A percentile compares a stretch with the other conserved stretches of the same genome.
Conservation (phyloP, 164 flowering plant species). For the Tinospora cordifolia region DNA sequence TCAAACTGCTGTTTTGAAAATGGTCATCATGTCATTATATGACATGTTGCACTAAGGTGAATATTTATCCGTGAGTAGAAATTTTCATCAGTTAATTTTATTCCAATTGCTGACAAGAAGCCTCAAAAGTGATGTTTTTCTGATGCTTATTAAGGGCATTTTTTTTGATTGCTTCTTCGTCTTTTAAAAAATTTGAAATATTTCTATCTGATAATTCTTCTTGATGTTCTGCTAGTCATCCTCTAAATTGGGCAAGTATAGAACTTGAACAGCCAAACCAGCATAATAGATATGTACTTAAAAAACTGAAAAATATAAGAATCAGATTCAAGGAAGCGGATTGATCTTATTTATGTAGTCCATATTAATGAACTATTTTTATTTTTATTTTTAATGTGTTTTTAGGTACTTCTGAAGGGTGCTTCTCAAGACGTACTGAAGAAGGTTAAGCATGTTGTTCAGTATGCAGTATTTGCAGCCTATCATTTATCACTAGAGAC, state of each 20-base stretch:
- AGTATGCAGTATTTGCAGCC: constrained; percentile 90
- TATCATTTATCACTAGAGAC: constrained; percentile 90
- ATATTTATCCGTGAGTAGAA: not conserved
- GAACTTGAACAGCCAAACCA: no score
- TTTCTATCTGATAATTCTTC: not conserved
- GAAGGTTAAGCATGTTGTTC: constrained; percentile 82
- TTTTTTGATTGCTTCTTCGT: not conserved
- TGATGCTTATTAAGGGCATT: not conserved
- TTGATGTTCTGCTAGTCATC: no score
- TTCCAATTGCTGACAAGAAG: not conserved
- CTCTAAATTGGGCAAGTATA: no score
- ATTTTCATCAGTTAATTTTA: not conserved
- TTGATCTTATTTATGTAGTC: not conserved
- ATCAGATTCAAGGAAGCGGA: not conserved
- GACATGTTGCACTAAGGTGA: not conserved
- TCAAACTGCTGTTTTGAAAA: not conserved
- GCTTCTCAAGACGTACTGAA: constrained; percentile 54
- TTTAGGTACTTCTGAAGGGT: constrained; percentile 76
- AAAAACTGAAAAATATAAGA: not conserved
- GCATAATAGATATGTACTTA: no score
- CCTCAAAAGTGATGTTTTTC: not conserved
- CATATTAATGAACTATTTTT: not conserved
- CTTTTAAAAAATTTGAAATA: not conserved
- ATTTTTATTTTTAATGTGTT: not conserved
- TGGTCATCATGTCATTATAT: not conserved